Conservation (phyloP, 345 rosid genomes). For the Eucalyptus albens region DNA sequence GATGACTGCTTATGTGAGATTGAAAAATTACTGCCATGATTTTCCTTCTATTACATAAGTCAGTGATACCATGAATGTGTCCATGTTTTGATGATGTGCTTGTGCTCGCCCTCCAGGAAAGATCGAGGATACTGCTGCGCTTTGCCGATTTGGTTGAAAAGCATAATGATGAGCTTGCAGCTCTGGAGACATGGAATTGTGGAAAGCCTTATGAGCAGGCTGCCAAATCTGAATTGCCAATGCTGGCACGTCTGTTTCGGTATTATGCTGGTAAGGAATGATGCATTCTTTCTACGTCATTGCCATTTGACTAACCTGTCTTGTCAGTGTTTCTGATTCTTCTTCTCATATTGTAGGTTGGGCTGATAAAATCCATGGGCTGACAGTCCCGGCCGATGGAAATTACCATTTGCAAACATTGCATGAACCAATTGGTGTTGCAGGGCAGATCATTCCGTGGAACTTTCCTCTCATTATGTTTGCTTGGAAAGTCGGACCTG, state of each 20-base stretch:
- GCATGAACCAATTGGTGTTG: constrained; percentile 61
- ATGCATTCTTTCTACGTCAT: neutral
- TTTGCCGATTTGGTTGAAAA: constrained; percentile 87
- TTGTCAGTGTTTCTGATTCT: neutral
- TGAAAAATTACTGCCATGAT: neutral
- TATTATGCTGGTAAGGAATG: constrained; percentile 69
- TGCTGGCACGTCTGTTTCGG: constrained; percentile 62
- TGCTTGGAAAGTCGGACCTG: constrained; percentile 63
- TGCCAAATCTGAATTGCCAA: constrained; percentile 43
- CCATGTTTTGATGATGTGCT: neutral
- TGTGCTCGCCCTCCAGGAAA: constrained; percentile 37
- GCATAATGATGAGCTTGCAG: constrained; percentile 74
- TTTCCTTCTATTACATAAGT: neutral
- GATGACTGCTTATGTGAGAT: constrained; percentile 51
- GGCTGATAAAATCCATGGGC: constrained; percentile 61
- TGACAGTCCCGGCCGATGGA: constrained; percentile 51
- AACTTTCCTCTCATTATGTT: constrained; percentile 57
- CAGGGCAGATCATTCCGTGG: constrained; percentile 62
- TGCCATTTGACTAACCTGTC: neutral
- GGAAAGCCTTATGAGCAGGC: constrained; percentile 86
- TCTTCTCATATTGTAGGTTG: constrained; percentile 22
- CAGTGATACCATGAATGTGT: neutral
- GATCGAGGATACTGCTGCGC: constrained; percentile 55
- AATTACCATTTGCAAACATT: constrained; percentile 45
- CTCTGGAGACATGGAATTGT: constrained; percentile 90